Percentiles rank a stretch among this genome's conserved stretches.
These are phyloP conservation scores for Acanthamoeba royreba DNA, from an alignment of 208 protist genomes.

Conservation along the genomic window DNA sequence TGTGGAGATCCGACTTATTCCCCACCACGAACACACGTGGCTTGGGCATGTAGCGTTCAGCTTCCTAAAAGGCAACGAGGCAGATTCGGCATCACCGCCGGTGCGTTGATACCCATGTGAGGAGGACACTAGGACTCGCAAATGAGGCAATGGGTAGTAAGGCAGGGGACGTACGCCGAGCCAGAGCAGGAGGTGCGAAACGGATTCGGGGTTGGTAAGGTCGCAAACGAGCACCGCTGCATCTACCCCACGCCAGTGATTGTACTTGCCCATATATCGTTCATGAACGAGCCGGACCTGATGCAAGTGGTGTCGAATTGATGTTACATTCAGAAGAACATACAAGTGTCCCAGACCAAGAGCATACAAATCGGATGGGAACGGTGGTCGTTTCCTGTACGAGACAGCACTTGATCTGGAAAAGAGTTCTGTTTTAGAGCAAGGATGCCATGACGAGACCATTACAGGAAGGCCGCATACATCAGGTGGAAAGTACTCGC, in stretches of 20 bases:
- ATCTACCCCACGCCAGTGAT: background rate
- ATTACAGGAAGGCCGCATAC: too few species aligned
- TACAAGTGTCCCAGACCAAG: background rate
- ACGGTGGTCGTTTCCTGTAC: background rate
- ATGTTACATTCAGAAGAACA: background rate
- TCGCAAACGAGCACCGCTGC: background rate
- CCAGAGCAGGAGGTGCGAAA: background rate
- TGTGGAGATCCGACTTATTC: background rate
- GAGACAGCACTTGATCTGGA: background rate
- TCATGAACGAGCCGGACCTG: background rate
- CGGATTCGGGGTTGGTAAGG: background rate
- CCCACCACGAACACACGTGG: background rate
- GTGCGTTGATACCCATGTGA: too few species aligned
- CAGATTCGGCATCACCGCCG: too few species aligned
- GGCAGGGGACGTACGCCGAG: background rate
- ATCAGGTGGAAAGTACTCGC: background rate
- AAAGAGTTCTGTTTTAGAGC: background rate
- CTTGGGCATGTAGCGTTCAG: background rate
- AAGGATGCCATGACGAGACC: too few species aligned
- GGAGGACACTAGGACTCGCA: background rate
- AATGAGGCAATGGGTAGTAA: background rate
- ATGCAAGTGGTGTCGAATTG: background rate
- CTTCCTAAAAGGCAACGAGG: background rate
- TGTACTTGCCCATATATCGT: background rate
- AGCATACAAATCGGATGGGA: background rate